Percentiles rank a stretch among this genome's conserved stretches.
Conservation (phyloP, 1,284 basidiomycete genomes). For the Neolentinus lepideus region DNA sequence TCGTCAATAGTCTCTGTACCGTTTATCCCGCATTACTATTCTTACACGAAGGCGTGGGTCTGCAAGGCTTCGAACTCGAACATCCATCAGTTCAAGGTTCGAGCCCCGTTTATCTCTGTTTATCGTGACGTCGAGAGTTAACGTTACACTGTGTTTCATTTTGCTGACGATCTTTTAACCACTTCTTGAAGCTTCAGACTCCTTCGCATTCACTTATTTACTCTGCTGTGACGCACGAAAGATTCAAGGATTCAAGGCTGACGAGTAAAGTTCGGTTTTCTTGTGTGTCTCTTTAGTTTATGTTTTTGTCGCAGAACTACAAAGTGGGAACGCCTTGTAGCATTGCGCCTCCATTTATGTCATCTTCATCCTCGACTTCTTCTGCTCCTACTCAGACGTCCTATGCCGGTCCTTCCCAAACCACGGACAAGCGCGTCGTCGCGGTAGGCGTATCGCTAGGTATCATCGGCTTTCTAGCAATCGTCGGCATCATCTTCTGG, state of each 20-base stretch:
- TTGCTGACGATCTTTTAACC: too few species aligned
- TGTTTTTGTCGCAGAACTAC: neutral
- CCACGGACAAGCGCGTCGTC: neutral
- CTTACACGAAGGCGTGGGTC: too few species aligned
- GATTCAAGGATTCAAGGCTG: neutral
- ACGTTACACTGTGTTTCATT: too few species aligned
- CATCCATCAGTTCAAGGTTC: too few species aligned
- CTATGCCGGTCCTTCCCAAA: neutral
- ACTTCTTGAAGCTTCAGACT: too few species aligned
- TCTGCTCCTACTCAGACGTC: neutral
- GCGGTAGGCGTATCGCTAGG: conserved; percentile 9
- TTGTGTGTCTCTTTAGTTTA: neutral
- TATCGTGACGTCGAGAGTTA: too few species aligned
- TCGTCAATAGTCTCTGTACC: neutral
- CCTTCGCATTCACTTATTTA: too few species aligned
- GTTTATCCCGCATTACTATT: neutral
- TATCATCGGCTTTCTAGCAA: conserved; percentile 11
- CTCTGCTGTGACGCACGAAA: neutral
- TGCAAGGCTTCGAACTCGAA: too few species aligned
- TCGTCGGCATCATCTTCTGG: conserved; percentile 13
- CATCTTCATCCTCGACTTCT: neutral
- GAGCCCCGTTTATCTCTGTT: too few species aligned
- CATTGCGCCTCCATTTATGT: neutral
- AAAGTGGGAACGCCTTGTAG: too few species aligned
- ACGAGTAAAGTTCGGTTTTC: neutral